Percentiles rank a stretch among this genome's conserved stretches.
Conservation (phyloP, 768 basidiomycete genomes). For the Termitomyces bulborhizus region DNA sequence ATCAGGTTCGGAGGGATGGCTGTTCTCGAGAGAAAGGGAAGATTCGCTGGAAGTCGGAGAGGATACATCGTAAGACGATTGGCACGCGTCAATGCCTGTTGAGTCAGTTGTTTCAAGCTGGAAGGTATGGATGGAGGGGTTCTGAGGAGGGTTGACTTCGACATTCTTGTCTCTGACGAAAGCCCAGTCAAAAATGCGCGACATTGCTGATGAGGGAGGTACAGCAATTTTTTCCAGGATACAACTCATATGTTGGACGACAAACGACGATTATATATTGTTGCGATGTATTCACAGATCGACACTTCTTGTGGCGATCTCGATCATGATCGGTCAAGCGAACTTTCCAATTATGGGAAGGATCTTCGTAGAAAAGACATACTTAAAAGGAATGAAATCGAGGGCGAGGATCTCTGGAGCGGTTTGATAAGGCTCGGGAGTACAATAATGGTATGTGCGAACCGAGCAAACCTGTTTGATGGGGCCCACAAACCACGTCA, state of each 20-base stretch:
- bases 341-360: background rate
- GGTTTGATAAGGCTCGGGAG: background rate
- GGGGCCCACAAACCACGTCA: background rate
- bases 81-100: background rate
- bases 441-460: background rate
- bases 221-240: conserved; percentile 1
- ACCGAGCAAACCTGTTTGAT: background rate
- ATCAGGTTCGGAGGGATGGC: conserved; percentile 10
- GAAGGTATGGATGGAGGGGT: conserved; percentile 5
- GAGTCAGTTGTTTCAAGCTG: background rate
- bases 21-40: conserved; percentile 18
- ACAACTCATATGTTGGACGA: conserved; percentile 11
- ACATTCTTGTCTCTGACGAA: conserved; percentile 21
- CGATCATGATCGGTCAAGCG: conserved; percentile 14
- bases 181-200: conserved; percentile 26
- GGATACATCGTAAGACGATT: conserved; percentile 2
- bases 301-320: conserved; percentile 4
- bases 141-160: background rate
- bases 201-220: conserved; percentile 11
- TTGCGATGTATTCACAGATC: conserved; percentile 6
- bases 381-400: background rate
- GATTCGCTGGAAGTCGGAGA: conserved; percentile 20
- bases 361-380: background rate
- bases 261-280: conserved; percentile 9
- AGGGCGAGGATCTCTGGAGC: background rate